Evolutionary conservation across 1,284 basidiomycete species (phyloP).

Genomic region (Inonotus obliquus): DNA sequence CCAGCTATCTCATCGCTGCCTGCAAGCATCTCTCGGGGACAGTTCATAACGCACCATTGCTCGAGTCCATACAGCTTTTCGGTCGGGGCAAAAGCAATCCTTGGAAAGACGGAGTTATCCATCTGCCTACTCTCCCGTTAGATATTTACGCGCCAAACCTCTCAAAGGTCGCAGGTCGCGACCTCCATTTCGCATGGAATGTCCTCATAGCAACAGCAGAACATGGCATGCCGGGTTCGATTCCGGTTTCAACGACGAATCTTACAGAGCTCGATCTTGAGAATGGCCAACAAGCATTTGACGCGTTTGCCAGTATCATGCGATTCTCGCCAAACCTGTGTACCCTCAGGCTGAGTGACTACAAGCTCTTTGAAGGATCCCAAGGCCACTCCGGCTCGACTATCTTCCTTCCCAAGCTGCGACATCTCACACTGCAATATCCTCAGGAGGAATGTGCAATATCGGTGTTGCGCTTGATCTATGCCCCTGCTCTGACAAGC

Average conservation of each 20-base stretch:
- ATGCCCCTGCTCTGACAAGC: slow-evolving; percentile 32
- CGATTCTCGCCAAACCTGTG: too few relatives aligned
- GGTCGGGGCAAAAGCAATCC: slow-evolving; percentile 34
- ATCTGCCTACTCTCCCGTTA: too few relatives aligned
- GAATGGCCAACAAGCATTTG: too few relatives aligned
- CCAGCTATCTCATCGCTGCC: slow-evolving; percentile 41
- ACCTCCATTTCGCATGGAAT: slow-evolving; percentile 61
- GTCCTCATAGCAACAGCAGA: slow-evolving; percentile 23
- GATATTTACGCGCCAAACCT: slow-evolving; percentile 51
- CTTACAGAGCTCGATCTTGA: slow-evolving; percentile 49
- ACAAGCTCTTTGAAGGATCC: too few relatives aligned
- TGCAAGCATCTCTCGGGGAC: slow-evolving; percentile 33
- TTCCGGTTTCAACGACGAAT: slow-evolving; percentile 33
- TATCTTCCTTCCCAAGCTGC: slow-evolving; percentile 44
- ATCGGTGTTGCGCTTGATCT: slow-evolving; percentile 42
- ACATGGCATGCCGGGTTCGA: background rate
- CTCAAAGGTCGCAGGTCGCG: slow-evolving; percentile 45
- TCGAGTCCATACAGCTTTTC: slow-evolving; percentile 47
- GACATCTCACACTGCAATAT: slow-evolving; percentile 43
- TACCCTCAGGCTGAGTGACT: too few relatives aligned
- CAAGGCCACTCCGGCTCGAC: too few relatives aligned
- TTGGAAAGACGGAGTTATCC: slow-evolving; percentile 32
- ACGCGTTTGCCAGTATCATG: too few relatives aligned
- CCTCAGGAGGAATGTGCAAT: slow-evolving; percentile 39
- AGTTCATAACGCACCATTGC: slow-evolving; percentile 35